Conservation (phyloP, 345 rosid species). For the Populus nigra region DNA sequence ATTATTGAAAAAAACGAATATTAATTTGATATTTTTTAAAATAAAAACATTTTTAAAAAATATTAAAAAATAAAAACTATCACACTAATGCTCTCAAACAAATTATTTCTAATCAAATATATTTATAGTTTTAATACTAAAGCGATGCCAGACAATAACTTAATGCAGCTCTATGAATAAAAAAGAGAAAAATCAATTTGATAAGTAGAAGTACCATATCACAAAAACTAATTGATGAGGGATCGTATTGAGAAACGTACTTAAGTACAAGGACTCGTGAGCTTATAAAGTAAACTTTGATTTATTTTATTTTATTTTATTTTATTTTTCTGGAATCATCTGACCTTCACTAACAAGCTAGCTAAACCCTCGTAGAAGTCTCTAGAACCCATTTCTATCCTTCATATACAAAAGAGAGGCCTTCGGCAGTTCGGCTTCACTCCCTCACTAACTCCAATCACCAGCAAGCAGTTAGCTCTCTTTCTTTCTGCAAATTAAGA, state of each 20-base stretch:
- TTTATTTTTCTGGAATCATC: no score
- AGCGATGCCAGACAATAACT: not conserved
- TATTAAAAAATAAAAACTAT: no score
- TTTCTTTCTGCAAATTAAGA: not conserved
- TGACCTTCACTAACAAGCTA: no score
- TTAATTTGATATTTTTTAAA: no score
- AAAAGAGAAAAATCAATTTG: not conserved
- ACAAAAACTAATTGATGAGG: not conserved
- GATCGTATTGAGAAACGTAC: no score
- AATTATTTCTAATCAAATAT: no score
- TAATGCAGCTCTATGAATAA: not conserved
- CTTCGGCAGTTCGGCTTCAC: not conserved
- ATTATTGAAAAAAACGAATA: no score
- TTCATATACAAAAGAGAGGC: not conserved
- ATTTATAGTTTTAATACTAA: no score
- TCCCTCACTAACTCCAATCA: not conserved
- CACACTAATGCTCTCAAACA: rapidly evolving
- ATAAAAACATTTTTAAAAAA: no score
- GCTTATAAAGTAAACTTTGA: no score
- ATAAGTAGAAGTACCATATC: not conserved
- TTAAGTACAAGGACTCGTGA: no score
- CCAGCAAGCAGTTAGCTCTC: not conserved
- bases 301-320: no score
- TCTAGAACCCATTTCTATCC: conserved; percentile 5
- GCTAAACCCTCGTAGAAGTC: conserved; percentile 13